Percentiles rank a stretch among this genome's conserved stretches.
These are phyloP conservation scores for Lodderomyces margitis DNA, from an alignment of 1,139 yeast genomes.

Conservation along the genomic window DNA sequence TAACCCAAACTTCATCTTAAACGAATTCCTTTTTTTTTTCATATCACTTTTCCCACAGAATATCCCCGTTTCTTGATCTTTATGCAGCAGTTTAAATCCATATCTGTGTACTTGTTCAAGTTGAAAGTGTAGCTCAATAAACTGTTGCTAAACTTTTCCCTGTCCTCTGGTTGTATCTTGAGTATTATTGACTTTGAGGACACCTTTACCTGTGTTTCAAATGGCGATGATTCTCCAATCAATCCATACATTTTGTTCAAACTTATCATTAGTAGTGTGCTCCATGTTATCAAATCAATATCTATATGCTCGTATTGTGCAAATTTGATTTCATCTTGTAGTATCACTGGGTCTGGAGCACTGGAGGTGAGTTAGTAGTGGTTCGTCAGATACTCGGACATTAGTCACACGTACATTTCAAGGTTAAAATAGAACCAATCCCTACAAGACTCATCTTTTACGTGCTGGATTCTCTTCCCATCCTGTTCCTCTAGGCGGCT, in stretches of 20 bases:
- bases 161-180: slow-evolving; percentile 28
- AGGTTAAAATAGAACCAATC: slow-evolving; percentile 10
- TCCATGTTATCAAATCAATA: slow-evolving; percentile 33
- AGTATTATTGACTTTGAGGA: slow-evolving; percentile 17
- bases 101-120: slow-evolving; percentile 19
- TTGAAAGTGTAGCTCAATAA: slow-evolving; percentile 31
- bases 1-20: no score
- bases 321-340: background rate
- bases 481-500: background rate
- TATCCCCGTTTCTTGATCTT: slow-evolving; percentile 17
- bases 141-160: slow-evolving; percentile 27
- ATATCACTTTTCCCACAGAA: slow-evolving; percentile 20
- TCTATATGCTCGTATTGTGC: slow-evolving; percentile 10
- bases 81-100: slow-evolving; percentile 24
- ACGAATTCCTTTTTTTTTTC: background rate
- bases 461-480: background rate
- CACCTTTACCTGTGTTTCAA: slow-evolving; percentile 22
- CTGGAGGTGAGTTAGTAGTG: slow-evolving; percentile 4
- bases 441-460: background rate
- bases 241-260: slow-evolving; percentile 34
- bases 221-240: slow-evolving; percentile 35
- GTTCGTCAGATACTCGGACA: background rate
- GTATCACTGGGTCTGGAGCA: slow-evolving; percentile 8
- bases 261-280: slow-evolving; percentile 24
- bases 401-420: slow-evolving; percentile 11